Evolutionary conservation across 2,329 filamentous ascomycete species (phyloP).

Genomic region (Thielaviopsis punctulata): DNA sequence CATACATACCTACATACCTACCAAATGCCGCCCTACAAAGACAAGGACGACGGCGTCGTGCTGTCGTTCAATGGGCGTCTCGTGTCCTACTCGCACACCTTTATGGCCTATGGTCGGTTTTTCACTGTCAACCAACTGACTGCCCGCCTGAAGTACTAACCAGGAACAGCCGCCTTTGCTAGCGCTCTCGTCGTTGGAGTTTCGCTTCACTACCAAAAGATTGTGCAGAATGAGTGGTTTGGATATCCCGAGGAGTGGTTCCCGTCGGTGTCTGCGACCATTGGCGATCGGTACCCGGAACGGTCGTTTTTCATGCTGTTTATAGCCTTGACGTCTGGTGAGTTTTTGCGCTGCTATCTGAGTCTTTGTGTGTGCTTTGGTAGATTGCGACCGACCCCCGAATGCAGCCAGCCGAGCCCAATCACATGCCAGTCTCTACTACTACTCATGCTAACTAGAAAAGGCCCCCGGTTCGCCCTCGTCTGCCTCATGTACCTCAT

Average conservation of each 20-base stretch:
- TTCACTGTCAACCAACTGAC: too few species aligned
- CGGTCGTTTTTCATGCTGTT: slow-evolving; percentile 94
- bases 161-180: slow-evolving; percentile 53
- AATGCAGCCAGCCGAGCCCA: background rate
- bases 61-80: slow-evolving; percentile 66
- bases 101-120: slow-evolving; percentile 57
- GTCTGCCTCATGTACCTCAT: slow-evolving; percentile 86
- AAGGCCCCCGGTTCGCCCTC: slow-evolving; percentile 77
- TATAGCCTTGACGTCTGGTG: slow-evolving; percentile 87
- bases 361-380: too few species aligned
- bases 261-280: slow-evolving; percentile 87
- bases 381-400: too few species aligned
- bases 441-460: background rate
- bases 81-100: slow-evolving; percentile 78
- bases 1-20: slow-evolving; percentile 10
- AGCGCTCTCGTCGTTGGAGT: slow-evolving; percentile 70
- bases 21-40: slow-evolving; percentile 40
- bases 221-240: slow-evolving; percentile 92
- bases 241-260: slow-evolving; percentile 94
- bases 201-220: slow-evolving; percentile 83
- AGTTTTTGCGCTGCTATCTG: slow-evolving; percentile 14
- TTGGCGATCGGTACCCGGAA: slow-evolving; percentile 93
- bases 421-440: background rate
- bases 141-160: background rate
- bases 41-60: slow-evolving; percentile 44